Evolutionary conservation across 441 rosid species (phyloP), one percentile per base, ranked within the genome.

Genomic region (Pelargonium exstipulatum): DNA sequence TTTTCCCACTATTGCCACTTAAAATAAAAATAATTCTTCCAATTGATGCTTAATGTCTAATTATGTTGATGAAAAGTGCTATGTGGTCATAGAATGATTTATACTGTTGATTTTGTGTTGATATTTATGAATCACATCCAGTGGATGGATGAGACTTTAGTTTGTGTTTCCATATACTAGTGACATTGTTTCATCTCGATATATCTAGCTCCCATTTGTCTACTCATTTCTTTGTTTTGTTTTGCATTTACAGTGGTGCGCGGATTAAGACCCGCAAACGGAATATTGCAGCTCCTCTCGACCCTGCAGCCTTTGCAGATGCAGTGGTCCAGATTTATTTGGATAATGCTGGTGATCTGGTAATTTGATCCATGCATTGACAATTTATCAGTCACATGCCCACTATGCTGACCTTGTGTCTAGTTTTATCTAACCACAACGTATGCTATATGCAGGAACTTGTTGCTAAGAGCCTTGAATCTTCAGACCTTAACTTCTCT

Each of bases 201-300:
- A n/a, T 49, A 6, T 49, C 57, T n/a, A n/a, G 16, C 57, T 46
- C 53, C n/a, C 29, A 26, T 26, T 26, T 9, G 14, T 3, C 53
- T 53, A 10, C 35, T 67, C 3, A 18, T 69, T 62, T 0, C 61
- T 18, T 61, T 63, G 61, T 14, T 1, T 68, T 1, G 80, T 1
- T 67, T 61, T 64, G 0, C 24, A 12, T 60, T 35, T 70, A 67
- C 82, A 95, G 99, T 80, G 99, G 99, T 80, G 89, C 98, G 97
- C 98, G 99, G 99, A 95, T 95, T 95, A 95, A 95, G 99, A 84
- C 99, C 99, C 98, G 98, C 98, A 95, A 95, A 84, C 87, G 98
- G 92, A 95, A 95, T 71, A 95, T 95, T 71, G 95, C 99, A 14
- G 97, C 96, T 17, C 98, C 99, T 26, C 90, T 92, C 90, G 99